Percentiles rank a stretch among this genome's conserved stretches.
These are phyloP conservation scores for Candida orba DNA, from an alignment of 805 yeast genomes.

Conservation along the genomic window DNA sequence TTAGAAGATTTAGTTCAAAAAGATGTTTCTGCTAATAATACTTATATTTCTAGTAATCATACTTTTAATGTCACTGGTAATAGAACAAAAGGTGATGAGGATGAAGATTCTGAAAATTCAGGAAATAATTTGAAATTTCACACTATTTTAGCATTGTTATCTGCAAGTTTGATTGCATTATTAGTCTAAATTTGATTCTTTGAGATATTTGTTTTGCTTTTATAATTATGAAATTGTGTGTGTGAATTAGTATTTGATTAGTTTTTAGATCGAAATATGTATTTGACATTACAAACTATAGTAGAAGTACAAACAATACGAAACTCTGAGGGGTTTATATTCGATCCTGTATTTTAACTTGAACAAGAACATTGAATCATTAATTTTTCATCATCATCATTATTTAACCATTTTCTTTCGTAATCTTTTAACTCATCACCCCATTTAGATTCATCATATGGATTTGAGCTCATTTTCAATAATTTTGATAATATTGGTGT, in stretches of 20 bases:
- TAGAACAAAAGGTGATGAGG: neutral
- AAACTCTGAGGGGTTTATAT: neutral
- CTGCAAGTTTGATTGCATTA: conserved; percentile 7
- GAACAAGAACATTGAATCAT: conserved; percentile 79
- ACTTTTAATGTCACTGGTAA: conserved; percentile 1
- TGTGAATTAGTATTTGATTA: too few species aligned
- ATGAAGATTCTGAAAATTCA: conserved; percentile 4
- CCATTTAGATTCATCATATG: conserved; percentile 65
- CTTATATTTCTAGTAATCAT: neutral
- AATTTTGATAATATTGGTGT: conserved; percentile 49
- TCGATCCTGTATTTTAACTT: conserved; percentile 12
- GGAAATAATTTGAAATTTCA: conserved; percentile 1
- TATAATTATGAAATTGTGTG: neutral
- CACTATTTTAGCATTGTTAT: conserved; percentile 1
- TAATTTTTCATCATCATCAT: conserved; percentile 42
- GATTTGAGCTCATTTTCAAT: conserved; percentile 64
- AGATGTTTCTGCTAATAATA: conserved; percentile 1
- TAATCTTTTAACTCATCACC: conserved; percentile 55
- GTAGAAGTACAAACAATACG: too few species aligned
- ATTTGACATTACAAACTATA: too few species aligned
- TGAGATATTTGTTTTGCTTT: neutral
- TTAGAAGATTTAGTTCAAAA: conserved; percentile 8
- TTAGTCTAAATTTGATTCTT: neutral
- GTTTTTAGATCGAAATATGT: too few species aligned
- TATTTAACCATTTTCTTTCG: conserved; percentile 48